Conservation (phyloP, 1,284 basidiomycete species). For the Sporisorium exsertum region DNA sequence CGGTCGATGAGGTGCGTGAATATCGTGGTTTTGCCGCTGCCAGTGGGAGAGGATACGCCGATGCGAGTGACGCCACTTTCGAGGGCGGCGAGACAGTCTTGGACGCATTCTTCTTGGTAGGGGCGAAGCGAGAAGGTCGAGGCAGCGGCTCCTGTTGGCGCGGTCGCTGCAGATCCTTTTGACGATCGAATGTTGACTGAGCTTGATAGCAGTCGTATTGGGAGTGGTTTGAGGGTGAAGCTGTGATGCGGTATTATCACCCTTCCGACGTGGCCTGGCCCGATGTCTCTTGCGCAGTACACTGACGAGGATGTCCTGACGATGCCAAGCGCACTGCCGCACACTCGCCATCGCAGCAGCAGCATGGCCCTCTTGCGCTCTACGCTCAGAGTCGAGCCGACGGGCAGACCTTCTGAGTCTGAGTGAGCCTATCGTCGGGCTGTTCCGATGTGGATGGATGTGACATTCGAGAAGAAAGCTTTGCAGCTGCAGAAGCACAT, state of each 20-base stretch:
- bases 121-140: constrained; percentile 73
- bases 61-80: constrained; percentile 77
- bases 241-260: not conserved
- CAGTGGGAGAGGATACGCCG: constrained; percentile 90
- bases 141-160: not conserved
- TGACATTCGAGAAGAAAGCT: not conserved
- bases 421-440: not conserved
- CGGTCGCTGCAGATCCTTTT: too few species aligned
- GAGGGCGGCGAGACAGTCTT: constrained; percentile 81
- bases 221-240: not conserved
- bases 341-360: not conserved
- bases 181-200: too few species aligned
- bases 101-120: constrained; percentile 88
- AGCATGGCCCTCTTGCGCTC: not conserved
- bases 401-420: too few species aligned
- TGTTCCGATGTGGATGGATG: constrained; percentile 8
- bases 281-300: not conserved
- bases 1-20: constrained; percentile 69
- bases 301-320: not conserved
- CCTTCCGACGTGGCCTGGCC: not conserved
- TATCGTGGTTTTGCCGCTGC: constrained; percentile 91
- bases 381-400: not conserved
- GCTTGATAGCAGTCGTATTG: constrained; percentile 4
- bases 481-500: not conserved
- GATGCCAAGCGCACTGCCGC: not conserved